Evolutionary conservation across 129 eudicot species (phyloP), one percentile per base, ranked within the genome.

Genomic region (Flaveria linearis): DNA sequence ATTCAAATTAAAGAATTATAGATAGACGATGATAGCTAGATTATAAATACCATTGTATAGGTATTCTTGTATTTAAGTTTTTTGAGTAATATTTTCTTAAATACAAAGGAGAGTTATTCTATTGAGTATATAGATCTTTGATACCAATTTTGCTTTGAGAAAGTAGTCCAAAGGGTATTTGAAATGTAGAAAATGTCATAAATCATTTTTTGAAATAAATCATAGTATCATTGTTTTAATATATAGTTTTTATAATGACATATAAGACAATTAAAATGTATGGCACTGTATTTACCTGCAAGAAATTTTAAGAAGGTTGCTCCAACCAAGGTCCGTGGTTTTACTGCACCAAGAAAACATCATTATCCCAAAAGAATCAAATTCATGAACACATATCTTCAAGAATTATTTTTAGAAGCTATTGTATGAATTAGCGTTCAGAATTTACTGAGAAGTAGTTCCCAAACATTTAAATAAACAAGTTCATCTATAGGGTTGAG

Each of bases 231-330:
- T 60, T 14, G 18, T 73, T 15, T 14, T 63, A 2, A 57, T 10
- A 65, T 68, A 17, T 14, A 63, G 12, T 63, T 63, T 63, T 30
- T 36, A 30, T 63, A 30, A 30, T 28, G 46, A 63, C 0, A 12
- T 26, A 30, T 28, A 58, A 57, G 46, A 60, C n/a, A 41, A 55
- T 16, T 22, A 76, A 68, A 67, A 52, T 7, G 5, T 52, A 69
- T 45, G 20, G 45, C 22, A 41, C 43, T 62, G 46, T 64, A 36
- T 14, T 52, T 87, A 93, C 98, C 97, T 81, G 98, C 78, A 86
- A 93, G 95, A 82, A 88, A 83, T 88, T 91, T 90, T 81, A 88
- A 80, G 84, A 93, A 93, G 68, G 89, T 87, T n/a, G 97, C 98
- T 78, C 98, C 98, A 1, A 84, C 96, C 74, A 93, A 73, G 26